A percentile compares a stretch with the other conserved stretches of the same genome.
These are phyloP conservation scores for Stropharia rugosoannulata DNA, from an alignment of 768 basidiomycete species.

Conservation along the genomic window DNA sequence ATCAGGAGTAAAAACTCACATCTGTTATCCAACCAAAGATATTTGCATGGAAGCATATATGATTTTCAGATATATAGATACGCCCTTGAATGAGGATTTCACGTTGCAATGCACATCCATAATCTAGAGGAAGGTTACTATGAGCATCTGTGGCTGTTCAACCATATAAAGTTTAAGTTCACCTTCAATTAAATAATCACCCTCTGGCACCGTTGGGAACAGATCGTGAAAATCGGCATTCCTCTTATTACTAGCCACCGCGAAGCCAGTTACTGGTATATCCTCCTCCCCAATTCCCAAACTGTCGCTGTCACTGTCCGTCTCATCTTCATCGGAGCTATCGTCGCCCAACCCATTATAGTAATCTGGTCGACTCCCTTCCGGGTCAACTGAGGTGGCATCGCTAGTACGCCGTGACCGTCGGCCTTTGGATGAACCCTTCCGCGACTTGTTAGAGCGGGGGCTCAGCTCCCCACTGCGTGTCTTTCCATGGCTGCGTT, in stretches of 20 bases:
- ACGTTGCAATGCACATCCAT: conserved; percentile 94
- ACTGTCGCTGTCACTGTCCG: conserved; percentile 27
- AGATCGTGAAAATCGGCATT: conserved; percentile 96
- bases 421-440: conserved; percentile 13
- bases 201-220: conserved; percentile 87
- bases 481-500: conserved; percentile 23
- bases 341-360: conserved; percentile 33
- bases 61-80: conserved; percentile 96
- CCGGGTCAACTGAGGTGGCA: conserved; percentile 2
- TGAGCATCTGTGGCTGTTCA: background rate
- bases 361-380: conserved; percentile 20
- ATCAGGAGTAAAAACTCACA: conserved; percentile 45
- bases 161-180: conserved; percentile 20
- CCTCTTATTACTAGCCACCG: conserved; percentile 91
- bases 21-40: conserved; percentile 99
- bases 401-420: conserved; percentile 15
- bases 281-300: conserved; percentile 64
- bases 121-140: conserved; percentile 54
- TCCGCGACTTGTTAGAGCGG: conserved; percentile 25
- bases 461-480: conserved; percentile 33
- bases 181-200: conserved; percentile 99
- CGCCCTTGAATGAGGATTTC: conserved; percentile 97
- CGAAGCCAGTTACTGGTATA: conserved; percentile 94
- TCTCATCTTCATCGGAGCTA: conserved; percentile 31
- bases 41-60: conserved; percentile 99